These are phyloP conservation scores for Pseudonitzschia multiseries DNA, from an alignment of 108 stramenopile genomes.

Conservation along the genomic window DNA sequence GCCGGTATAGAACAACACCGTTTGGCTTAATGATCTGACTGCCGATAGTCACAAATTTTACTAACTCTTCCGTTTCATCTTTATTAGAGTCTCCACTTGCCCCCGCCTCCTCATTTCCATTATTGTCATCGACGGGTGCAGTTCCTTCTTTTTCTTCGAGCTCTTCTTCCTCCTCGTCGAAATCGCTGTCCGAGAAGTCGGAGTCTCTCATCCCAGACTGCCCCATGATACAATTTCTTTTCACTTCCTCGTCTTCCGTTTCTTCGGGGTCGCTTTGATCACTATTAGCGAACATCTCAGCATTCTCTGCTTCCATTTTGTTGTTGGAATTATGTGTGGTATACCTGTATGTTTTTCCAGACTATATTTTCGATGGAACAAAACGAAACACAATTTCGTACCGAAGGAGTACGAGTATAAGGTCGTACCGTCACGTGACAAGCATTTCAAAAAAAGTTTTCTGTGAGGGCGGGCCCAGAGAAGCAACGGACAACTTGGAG, in stretches of 20 bases:
- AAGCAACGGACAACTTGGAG: background rate
- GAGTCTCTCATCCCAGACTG: conserved; percentile 26
- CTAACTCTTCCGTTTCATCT: conserved; percentile 5
- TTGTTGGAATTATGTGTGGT: background rate
- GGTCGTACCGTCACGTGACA: too few species aligned
- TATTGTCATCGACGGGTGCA: background rate
- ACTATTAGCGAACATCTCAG: background rate
- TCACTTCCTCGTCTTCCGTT: conserved; percentile 49
- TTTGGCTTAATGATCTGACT: conserved; percentile 1
- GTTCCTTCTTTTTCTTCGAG: conserved; percentile 15
- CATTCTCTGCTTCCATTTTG: background rate
- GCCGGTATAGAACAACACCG: conserved; percentile 11
- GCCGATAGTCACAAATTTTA: conserved; percentile 9
- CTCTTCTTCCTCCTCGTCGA: conserved; percentile 19
- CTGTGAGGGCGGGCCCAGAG: background rate
- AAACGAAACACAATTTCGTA: too few species aligned
- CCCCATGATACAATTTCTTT: conserved; percentile 38
- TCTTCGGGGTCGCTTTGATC: conserved; percentile 13
- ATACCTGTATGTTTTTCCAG: too few species aligned
- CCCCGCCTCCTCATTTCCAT: background rate
- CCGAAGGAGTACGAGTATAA: too few species aligned
- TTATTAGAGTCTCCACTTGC: background rate
- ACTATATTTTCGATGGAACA: background rate
- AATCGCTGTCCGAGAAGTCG: conserved; percentile 19
- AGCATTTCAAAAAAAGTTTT: background rate